Evolutionary conservation across 495 filamentous ascomycete species (phyloP).

Genomic region (Lasiosphaeria ovina): DNA sequence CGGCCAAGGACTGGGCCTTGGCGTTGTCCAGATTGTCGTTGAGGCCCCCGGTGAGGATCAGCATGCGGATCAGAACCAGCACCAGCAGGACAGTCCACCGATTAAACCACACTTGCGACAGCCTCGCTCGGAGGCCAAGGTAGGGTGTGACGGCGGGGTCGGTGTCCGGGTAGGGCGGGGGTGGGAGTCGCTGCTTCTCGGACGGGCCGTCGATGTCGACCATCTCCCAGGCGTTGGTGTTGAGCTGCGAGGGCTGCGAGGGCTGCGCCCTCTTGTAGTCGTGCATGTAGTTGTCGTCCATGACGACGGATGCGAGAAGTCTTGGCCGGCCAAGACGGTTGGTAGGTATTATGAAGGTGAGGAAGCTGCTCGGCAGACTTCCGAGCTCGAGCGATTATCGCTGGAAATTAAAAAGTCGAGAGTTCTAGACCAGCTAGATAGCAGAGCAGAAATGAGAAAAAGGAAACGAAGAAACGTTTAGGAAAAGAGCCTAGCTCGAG

Average conservation of each 20-base stretch:
- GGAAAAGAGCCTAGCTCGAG: not conserved
- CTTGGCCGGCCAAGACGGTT: not conserved
- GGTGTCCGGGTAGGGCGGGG: constrained; percentile 26
- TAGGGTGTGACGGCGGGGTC: constrained; percentile 72
- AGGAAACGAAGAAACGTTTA: not conserved
- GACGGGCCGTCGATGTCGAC: constrained; percentile 17
- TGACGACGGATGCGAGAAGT: not conserved
- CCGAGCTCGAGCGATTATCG: not conserved
- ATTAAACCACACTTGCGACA: constrained; percentile 97
- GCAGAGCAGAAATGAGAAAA: not conserved
- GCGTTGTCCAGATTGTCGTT: constrained; percentile 72
- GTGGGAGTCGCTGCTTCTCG: constrained; percentile 14
- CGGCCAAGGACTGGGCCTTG: constrained; percentile 74
- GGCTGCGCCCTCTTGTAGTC: constrained; percentile 26
- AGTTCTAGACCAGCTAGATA: not conserved
- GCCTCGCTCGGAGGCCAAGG: constrained; percentile 79
- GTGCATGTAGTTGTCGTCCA: constrained; percentile 17
- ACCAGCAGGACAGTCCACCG: constrained; percentile 90
- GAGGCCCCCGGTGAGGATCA: constrained; percentile 69
- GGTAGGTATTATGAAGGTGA: not conserved
- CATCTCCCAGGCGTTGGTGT: constrained; percentile 28
- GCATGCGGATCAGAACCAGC: constrained; percentile 74
- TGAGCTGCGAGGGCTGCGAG: constrained; percentile 23
- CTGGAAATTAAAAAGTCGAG: not conserved
- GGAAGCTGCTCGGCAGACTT: not conserved